Conservation (phyloP, 495 filamentous ascomycete species). For the Usnea hakonensis region DNA sequence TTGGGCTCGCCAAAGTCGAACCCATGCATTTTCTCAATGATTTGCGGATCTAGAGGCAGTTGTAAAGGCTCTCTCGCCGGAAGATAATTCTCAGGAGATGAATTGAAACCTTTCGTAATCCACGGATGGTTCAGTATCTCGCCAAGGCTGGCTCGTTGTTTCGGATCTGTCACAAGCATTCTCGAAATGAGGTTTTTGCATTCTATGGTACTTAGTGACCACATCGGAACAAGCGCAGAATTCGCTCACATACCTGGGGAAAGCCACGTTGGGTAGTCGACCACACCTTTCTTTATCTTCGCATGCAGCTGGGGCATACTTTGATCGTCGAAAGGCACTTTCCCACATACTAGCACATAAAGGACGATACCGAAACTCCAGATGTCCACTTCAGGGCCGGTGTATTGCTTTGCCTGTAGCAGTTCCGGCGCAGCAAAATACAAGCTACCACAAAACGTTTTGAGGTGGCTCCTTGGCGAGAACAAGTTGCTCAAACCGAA, state of each 20-base stretch:
- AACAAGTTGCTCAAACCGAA: conserved; percentile 98
- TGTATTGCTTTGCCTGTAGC: conserved; percentile 88
- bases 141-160: conserved; percentile 70
- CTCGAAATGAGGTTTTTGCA: conserved; percentile 88
- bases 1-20: conserved; percentile 94
- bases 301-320: conserved; percentile 98
- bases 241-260: conserved; percentile 59
- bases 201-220: conserved; percentile 49
- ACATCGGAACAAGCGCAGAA: not conserved
- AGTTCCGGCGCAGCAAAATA: conserved; percentile 98
- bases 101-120: conserved; percentile 88
- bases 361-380: conserved; percentile 99
- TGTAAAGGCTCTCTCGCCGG: conserved; percentile 76
- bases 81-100: conserved; percentile 82
- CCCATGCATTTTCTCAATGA: conserved; percentile 89
- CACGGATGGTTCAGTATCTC: conserved; percentile 97
- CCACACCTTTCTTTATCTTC: conserved; percentile 95
- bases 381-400: conserved; percentile 92
- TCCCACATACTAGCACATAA: conserved; percentile 95
- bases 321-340: conserved; percentile 98
- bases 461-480: conserved; percentile 74
- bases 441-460: conserved; percentile 95
- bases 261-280: conserved; percentile 93
- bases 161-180: conserved; percentile 95
- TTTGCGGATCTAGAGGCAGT: conserved; percentile 72